Evolutionary conservation across 306 rosid genomes (phyloP), one percentile per base, ranked within the genome.

Genomic region (Canavalia ensiformis): DNA sequence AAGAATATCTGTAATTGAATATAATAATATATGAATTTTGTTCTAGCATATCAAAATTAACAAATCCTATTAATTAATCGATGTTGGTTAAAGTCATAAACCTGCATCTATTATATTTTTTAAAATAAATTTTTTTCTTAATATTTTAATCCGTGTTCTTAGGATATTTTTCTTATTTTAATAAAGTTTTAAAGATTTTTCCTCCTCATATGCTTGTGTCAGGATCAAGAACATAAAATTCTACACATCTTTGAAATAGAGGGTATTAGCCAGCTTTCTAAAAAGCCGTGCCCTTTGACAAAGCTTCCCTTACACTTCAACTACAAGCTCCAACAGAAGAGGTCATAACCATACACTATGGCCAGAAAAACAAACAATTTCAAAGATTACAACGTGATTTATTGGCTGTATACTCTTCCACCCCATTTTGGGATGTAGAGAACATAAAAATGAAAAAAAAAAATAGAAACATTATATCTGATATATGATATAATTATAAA

Each of bases 281-380:
- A 73, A 81, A 85, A 81, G 87, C 3, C 2, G 84, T 33, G 68
- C 76, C 55, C 63, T 46, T 84, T 82, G 88, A 87, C 84, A 79
- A 69, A 79, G 49, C 31, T 46, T 29, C 42, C 44, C 78, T 66
- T 25, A 60, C 63, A 63, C 47, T 66, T 71, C 79, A 75, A 74
- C 50, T 65, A 3, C 71, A 35, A 77, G 39, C 6, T 49, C 80
- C 30, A 64, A 42, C 81, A 39, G 66, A 44, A 58, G 55, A 13
- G 67, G 39, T 52, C 64, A 47, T 41, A 46, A 37, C 58, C 73
- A 71, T 13, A 69, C 25, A 67, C 75, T 78, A 77, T 81, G 56
- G 51, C 84, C 64, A 39, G 25, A 56, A 69, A 78, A 75, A 86
- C 49, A 56, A 67, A 54, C 13, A 63, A 67, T 69, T 60, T 82